phyloP scores from a whole-genome alignment of 164 flowering plant species.

The Vitis rupestris region DNA sequence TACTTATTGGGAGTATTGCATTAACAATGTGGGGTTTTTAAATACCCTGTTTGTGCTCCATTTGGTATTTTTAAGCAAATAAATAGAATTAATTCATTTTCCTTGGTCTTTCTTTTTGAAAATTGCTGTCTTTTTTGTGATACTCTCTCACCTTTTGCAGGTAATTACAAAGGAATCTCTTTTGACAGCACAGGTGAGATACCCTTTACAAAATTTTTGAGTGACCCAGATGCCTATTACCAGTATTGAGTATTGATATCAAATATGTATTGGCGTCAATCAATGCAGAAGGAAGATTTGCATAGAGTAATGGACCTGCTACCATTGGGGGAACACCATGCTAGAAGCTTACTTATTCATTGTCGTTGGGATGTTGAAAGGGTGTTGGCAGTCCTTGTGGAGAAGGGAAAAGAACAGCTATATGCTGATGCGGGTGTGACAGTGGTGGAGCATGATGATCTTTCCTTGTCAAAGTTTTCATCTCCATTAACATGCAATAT shows the following conservation, averaged over 20 bases:
- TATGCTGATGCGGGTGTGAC: conserved; percentile 66
- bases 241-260: not conserved
- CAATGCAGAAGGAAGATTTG: conserved; percentile 64
- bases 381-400: conserved; percentile 57
- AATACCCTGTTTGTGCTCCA: no score
- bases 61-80: no score
- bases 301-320: conserved; percentile 69
- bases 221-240: not conserved
- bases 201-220: not conserved
- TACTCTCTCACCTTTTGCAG: conserved; percentile 34
- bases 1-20: no score
- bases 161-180: conserved; percentile 74
- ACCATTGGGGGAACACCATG: conserved; percentile 68
- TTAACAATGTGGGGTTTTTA: no score
- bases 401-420: conserved; percentile 55
- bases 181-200: conserved; percentile 70
- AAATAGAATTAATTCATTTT: not conserved
- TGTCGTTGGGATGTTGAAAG: conserved; percentile 79
- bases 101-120: not conserved
- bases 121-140: not conserved
- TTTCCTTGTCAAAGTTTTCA: conserved; percentile 13
- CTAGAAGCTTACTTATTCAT: conserved; percentile 80
- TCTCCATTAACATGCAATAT: conserved; percentile 45
- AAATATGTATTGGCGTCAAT: not conserved
- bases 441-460: conserved; percentile 27